Percentiles rank a stretch among this genome's conserved stretches.
Conservation (phyloP, 768 basidiomycete species). For the Amyloporia xantha region DNA sequence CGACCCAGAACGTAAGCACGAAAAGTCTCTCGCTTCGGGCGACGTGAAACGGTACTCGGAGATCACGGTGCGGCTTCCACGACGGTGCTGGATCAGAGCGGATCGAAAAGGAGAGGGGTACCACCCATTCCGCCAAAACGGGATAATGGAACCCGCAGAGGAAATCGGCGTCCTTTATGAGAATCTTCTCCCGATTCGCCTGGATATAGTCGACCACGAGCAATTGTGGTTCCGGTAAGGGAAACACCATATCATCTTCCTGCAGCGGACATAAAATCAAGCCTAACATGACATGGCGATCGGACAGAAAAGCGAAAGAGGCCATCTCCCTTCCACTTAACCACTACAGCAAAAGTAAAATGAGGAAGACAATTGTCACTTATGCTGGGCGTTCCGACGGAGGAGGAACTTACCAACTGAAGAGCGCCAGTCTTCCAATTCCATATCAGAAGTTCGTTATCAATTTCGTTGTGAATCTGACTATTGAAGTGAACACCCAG, state of each 20-base stretch:
- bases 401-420: conserved; percentile 34
- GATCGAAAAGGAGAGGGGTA: conserved; percentile 32
- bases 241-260: background rate
- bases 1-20: conserved; percentile 39
- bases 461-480: conserved; percentile 19
- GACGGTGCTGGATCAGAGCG: conserved; percentile 49
- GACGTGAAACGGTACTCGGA: conserved; percentile 40
- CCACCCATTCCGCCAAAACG: conserved; percentile 21
- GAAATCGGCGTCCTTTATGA: conserved; percentile 26
- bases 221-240: conserved; percentile 20
- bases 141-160: conserved; percentile 39
- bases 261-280: background rate
- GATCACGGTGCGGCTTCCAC: conserved; percentile 32
- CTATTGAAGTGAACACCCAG: conserved; percentile 44
- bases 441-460: conserved; percentile 51
- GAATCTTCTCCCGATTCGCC: conserved; percentile 22
- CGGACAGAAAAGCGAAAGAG: conserved; percentile 23
- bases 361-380: background rate
- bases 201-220: conserved; percentile 40
- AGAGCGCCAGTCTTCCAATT: conserved; percentile 56
- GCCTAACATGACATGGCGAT: conserved; percentile 20
- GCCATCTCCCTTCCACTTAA: conserved; percentile 9
- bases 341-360: conserved; percentile 7
- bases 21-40: conserved; percentile 38
- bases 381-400: background rate